Base-by-base conservation (phyloP, 495 filamentous ascomycete genomes). In the Chlorociboria aeruginascens region DNA sequence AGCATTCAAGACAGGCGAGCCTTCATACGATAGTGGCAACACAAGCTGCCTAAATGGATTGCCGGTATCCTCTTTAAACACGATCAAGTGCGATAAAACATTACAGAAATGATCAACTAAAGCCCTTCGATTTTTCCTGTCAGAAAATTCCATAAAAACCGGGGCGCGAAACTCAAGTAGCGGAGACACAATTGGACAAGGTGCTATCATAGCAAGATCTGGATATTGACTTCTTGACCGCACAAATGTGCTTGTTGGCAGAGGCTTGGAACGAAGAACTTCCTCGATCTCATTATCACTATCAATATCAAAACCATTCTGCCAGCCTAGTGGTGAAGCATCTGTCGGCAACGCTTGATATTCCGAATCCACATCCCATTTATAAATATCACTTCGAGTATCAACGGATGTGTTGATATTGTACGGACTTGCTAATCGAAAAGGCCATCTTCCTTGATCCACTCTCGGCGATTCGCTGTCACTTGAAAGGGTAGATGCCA, bases 31-130 rank as follows among this genome's bases (percentile, higher is more conserved):
- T 46, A 81, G 62, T 13, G 77, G 77, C 8, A 81, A 61, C 8
- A 81, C 71, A 40, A 79, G 57, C 53, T 79, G 77, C 45, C 77
- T 71, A 54, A 81, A 80, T 0, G 77, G 76, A 45, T 81, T 81
- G 36, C 75, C 77, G 1, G 69, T 69, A 48, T 79, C 76, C 48
- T 81, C 77, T 35, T 76, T 71, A 46, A 81, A 77, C 7, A 80
- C 77, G 31, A 81, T 78, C 31, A 78, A 63, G 58, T 79, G 77
- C 8, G 75, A 78, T 34, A 80, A 52, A 20, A 79, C 73, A 50
- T 77, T 77, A 63, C 76, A 77, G 54, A 80, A 80, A 59, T 81
- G 76, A 54, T 79, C 73, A 20, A 81, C 64, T 28, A 80, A 60
- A 16, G 66, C 71, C 34, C 77, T 65, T 30, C 74, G 69, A 51